Evolutionary conservation across 129 eudicot species (phyloP).

Genomic region (Pulicaria dysenterica): DNA sequence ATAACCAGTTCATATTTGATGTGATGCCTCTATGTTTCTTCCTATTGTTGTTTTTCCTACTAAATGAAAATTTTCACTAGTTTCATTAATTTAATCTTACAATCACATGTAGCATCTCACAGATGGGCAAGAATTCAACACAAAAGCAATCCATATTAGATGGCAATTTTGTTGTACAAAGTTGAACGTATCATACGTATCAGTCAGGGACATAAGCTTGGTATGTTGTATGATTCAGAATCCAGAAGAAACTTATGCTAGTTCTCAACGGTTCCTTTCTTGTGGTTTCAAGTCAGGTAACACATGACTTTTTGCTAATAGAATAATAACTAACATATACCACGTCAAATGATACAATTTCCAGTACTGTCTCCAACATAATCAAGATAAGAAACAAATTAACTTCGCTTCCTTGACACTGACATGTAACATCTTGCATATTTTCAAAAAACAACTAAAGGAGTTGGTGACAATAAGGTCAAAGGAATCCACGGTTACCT

Average conservation of each 20-base stretch:
- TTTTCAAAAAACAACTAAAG: slow-evolving; percentile 8
- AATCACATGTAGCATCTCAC: slow-evolving; percentile 5
- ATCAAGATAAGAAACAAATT: not conserved
- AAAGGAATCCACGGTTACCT: slow-evolving; percentile 37
- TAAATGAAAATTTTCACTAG: not conserved
- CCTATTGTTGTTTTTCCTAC: not conserved
- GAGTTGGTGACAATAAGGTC: not conserved
- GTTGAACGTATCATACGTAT: not conserved
- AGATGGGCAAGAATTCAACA: slow-evolving; percentile 1
- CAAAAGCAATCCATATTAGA: not conserved
- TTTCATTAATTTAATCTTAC: slow-evolving; percentile 7
- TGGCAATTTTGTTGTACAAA: not conserved
- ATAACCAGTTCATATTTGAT: not conserved
- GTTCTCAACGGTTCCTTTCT: not conserved
- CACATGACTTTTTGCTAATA: not conserved
- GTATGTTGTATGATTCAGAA: not conserved
- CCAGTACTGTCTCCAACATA: not conserved
- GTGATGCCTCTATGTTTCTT: slow-evolving; percentile 1
- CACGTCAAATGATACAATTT: slow-evolving; percentile 10
- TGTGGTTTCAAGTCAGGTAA: not conserved
- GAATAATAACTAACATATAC: not conserved
- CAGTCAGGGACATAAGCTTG: not conserved
- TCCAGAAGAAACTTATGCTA: not conserved
- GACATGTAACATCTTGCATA: not conserved
- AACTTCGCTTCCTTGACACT: not conserved